Conservation (phyloP, 257 asterid genomes). For the Datura wrightii region DNA sequence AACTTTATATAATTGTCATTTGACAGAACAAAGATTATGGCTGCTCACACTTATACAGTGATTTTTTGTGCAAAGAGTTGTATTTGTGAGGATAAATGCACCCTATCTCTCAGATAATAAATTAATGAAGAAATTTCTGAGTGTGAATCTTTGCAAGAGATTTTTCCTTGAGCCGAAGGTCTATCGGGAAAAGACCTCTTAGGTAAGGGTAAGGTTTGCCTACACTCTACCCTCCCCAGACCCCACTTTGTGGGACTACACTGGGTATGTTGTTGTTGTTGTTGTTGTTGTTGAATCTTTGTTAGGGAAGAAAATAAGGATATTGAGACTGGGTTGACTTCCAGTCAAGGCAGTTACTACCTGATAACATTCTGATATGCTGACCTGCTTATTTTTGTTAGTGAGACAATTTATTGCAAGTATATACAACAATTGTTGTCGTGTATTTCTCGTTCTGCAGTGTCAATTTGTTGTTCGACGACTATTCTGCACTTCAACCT, state of each 20-base stretch:
- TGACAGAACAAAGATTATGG: not conserved
- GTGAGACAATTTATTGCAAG: slow-evolving; percentile 13
- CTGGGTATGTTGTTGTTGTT: no score
- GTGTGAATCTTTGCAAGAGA: not conserved
- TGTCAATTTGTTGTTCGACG: not conserved
- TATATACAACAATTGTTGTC: slow-evolving; percentile 11
- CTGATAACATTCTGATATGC: slow-evolving; percentile 7
- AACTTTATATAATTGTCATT: not conserved
- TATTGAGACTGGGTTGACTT: not conserved
- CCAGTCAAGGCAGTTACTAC: not conserved
- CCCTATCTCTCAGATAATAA: slow-evolving; percentile 10
- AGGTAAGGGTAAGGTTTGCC: no score
- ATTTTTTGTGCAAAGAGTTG: not conserved
- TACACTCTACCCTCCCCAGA: no score
- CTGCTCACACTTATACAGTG: not conserved
- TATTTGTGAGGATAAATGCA: slow-evolving; percentile 23
- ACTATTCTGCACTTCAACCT: slow-evolving; percentile 11
- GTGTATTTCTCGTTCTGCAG: not conserved
- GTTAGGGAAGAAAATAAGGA: not conserved
- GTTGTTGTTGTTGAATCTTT: no score
- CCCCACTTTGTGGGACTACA: no score
- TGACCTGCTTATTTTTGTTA: not conserved
- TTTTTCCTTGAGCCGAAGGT: no score
- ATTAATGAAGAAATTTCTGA: not conserved
- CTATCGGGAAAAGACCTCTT: no score